phyloP scores from a whole-genome alignment of 495 filamentous ascomycete genomes.

The Xylaria intraflava region DNA sequence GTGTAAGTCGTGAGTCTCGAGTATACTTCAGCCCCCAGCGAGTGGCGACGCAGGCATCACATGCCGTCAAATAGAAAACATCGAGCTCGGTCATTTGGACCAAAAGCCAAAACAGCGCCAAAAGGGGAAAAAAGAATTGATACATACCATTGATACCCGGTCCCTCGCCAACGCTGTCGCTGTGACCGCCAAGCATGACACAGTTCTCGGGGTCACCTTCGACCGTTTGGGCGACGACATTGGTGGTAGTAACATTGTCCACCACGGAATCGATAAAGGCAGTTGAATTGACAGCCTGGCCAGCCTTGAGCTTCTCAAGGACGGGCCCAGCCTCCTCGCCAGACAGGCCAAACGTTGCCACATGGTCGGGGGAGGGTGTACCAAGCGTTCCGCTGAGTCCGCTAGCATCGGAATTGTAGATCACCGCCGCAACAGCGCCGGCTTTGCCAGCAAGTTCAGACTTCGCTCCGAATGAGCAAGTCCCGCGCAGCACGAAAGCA shows the following conservation, averaged over 20 bases:
- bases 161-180: constrained; percentile 46
- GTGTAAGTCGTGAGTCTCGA: constrained; percentile 12
- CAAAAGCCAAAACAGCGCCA: not conserved
- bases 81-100: not conserved
- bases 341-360: constrained; percentile 53
- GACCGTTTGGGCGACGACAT: constrained; percentile 50
- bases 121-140: not conserved
- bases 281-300: constrained; percentile 42
- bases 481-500: constrained; percentile 51
- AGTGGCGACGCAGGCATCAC: too few species aligned
- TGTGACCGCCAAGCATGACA: constrained; percentile 52
- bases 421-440: constrained; percentile 53
- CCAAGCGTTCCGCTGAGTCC: constrained; percentile 49
- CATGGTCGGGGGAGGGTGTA: constrained; percentile 43
- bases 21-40: too few species aligned
- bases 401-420: constrained; percentile 52
- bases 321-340: constrained; percentile 44
- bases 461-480: constrained; percentile 55
- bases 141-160: constrained; percentile 36
- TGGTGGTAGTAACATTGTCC: constrained; percentile 38
- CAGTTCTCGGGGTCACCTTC: constrained; percentile 51
- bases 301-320: constrained; percentile 39
- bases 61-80: too few species aligned
- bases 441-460: constrained; percentile 50
- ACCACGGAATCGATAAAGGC: constrained; percentile 51